Evolutionary conservation across 345 rosid species (phyloP).

Genomic region (Erysimum cheiranthoides): DNA sequence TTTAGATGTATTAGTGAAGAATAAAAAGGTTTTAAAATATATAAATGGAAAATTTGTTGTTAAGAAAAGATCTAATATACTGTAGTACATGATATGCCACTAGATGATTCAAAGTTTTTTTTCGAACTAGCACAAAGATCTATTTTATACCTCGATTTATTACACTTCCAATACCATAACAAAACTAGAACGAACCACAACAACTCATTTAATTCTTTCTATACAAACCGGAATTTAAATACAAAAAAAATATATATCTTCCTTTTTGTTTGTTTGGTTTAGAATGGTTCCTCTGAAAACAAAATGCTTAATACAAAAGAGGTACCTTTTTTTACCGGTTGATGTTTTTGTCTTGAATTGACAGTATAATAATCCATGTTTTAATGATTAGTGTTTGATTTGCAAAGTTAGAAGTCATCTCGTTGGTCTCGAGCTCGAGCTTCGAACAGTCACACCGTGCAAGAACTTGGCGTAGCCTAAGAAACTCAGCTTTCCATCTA

Average conservation of each 20-base stretch:
- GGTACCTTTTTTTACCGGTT: not conserved
- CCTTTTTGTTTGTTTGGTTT: slow-evolving; percentile 6
- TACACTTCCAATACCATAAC: slow-evolving; percentile 29
- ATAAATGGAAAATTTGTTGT: no score
- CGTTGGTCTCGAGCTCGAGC: slow-evolving; percentile 57
- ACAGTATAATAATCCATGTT: slow-evolving; percentile 25
- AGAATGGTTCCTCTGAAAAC: slow-evolving; percentile 37
- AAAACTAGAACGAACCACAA: no score
- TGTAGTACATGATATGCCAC: no score
- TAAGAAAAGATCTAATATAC: no score
- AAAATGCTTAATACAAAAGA: slow-evolving; percentile 38
- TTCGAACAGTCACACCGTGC: slow-evolving; percentile 80
- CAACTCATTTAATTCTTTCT: slow-evolving; percentile 20
- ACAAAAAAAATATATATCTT: not conserved
- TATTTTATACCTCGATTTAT: slow-evolving; percentile 19
- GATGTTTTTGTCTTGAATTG: slow-evolving; percentile 19
- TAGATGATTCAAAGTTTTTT: no score
- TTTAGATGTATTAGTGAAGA: no score
- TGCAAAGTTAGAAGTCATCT: slow-evolving; percentile 48
- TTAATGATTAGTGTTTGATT: slow-evolving; percentile 18
- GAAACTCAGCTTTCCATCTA: slow-evolving; percentile 91
- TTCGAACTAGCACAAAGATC: not conserved
- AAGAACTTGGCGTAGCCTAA: slow-evolving; percentile 84
- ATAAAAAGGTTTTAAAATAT: no score
- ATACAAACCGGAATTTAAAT: slow-evolving; percentile 8